Evolutionary conservation across 2,329 filamentous ascomycete species (phyloP), one percentile per base, ranked within the genome.

Genomic region (Lachnellula cervina): DNA sequence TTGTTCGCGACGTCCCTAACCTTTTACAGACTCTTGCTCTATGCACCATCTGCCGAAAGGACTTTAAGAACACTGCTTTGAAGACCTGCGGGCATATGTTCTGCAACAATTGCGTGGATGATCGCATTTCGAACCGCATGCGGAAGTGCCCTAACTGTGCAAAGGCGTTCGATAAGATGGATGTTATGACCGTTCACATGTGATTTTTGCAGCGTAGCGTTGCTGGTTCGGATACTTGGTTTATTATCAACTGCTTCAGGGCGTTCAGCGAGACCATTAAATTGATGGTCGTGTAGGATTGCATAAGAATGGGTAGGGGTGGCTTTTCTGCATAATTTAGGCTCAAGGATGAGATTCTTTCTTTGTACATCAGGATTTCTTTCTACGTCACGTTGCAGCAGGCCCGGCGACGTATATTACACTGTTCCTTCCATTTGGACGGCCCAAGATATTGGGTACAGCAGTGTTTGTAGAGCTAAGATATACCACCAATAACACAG

Each of bases 51-150:
- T 99, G 95, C 76, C 89, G 90, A 64, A 87, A 84, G 67, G 90
- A 93, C 64, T 92, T 97, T 76, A 97, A 97, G 73, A 90, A 97
- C 69, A 96, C 92, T 0, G 88, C 87, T 9, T 81, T 99, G 71
- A 95, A 94, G 74, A 91, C 89, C 0, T 99, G 94, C 71, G 94
- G 94, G 1, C 94, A 99, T 72, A 83, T 96, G 49, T 96, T 97
- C 72, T 99, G 94, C 80, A 86, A 87, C 68, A 81, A 85, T 48
- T 99, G 94, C 70, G 88, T 97, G 23, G 90, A 96, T 62, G 88
- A 95, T 67, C 86, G 94, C 55, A 85, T 97, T 59, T 84, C 84
- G 46, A 96, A 94, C 68, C 88, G 94, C 37, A 92, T 93, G 75
- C 83, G 94, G 63, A 97, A 97, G 72, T 99, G 94, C 68, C 94